Conservation (phyloP, 202 grass and related monocot genomes). For the Brachypodium distachyon region DNA sequence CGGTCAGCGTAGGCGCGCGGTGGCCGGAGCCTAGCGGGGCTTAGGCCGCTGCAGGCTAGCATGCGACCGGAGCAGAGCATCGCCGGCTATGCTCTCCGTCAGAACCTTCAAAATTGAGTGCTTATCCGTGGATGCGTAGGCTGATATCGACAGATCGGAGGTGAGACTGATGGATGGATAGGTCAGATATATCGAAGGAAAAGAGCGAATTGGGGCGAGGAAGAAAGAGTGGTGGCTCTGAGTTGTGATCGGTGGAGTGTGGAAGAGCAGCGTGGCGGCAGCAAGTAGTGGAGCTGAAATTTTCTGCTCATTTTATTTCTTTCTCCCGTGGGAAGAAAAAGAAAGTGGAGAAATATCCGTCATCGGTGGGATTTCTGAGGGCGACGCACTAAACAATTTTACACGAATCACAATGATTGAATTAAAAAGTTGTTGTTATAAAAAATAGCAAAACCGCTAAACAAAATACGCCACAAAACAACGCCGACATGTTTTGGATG, state of each 20-base stretch:
- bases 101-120: not conserved
- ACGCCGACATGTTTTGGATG: too few species aligned
- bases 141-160: slow-evolving; percentile 17
- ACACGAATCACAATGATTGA: too few species aligned
- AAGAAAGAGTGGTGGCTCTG: not conserved
- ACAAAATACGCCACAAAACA: too few species aligned
- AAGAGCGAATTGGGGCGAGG: not conserved
- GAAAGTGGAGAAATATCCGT: slow-evolving; percentile 9
- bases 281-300: slow-evolving; percentile 33
- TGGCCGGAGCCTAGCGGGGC: slow-evolving; percentile 24
- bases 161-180: not conserved
- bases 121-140: not conserved
- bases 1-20: slow-evolving; percentile 21
- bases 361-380: slow-evolving; percentile 27
- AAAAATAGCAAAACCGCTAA: too few species aligned
- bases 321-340: not conserved
- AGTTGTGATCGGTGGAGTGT: slow-evolving; percentile 36
- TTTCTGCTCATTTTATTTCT: not conserved
- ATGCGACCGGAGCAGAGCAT: slow-evolving; percentile 89
- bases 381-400: not conserved
- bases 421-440: too few species aligned
- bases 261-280: slow-evolving; percentile 18
- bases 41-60: slow-evolving; percentile 47
- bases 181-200: not conserved
- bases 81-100: slow-evolving; percentile 8